Percentiles rank a stretch among this genome's conserved stretches.
Evolutionary conservation across 163 green algal genomes (phyloP).

Genomic region (Chloromonas sp.): DNA sequence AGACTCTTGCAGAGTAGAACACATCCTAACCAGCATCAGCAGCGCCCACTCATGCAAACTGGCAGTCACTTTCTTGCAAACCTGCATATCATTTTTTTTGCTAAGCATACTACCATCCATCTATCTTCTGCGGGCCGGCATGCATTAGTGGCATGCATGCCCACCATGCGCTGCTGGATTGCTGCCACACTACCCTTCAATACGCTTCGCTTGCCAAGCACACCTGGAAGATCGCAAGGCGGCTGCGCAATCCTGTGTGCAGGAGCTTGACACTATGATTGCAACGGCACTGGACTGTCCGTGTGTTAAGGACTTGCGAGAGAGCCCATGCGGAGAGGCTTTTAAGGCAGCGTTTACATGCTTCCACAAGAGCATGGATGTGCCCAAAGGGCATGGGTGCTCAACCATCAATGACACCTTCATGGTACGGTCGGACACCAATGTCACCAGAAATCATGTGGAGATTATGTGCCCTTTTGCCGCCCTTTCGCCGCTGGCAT

Average conservation of each 20-base stretch:
- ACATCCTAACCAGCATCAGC: no score
- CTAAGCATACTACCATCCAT: no score
- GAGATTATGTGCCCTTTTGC: neutral
- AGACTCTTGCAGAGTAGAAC: no score
- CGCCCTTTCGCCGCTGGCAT: neutral
- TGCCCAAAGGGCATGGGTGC: conserved; percentile 1
- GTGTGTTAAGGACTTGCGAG: conserved; percentile 9
- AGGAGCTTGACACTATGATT: conserved; percentile 8
- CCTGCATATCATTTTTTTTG: no score
- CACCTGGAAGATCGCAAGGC: no score
- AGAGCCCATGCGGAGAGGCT: conserved; percentile 4
- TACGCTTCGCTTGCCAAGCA: no score
- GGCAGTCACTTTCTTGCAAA: no score
- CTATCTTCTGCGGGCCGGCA: no score
- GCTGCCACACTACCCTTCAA: no score
- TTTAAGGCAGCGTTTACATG: conserved; percentile 15
- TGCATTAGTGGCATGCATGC: no score
- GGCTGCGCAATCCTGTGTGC: neutral
- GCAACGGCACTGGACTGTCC: neutral
- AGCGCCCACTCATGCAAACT: no score
- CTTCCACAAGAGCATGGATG: conserved; percentile 13
- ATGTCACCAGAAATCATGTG: neutral
- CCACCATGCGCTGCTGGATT: no score
- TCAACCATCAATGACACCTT: neutral
- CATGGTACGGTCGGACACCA: neutral